A percentile compares a stretch with the other conserved stretches of the same genome.
phyloP scores from a whole-genome alignment of 208 protist genomes.

The Leishmania lainsoni region DNA sequence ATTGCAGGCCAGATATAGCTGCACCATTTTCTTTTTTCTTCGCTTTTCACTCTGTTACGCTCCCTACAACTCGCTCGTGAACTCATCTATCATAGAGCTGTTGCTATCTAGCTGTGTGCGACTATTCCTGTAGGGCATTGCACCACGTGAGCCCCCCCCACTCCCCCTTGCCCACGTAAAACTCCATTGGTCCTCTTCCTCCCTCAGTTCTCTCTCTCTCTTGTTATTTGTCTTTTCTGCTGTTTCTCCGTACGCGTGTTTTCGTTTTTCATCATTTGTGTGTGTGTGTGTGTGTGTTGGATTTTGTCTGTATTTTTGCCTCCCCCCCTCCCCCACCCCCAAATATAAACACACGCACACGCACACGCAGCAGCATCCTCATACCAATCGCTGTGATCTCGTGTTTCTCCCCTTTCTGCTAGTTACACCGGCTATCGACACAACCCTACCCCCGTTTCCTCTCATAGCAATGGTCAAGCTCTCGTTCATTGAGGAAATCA shows the following conservation, averaged over 20 bases:
- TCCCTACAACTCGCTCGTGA: not conserved
- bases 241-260: not conserved
- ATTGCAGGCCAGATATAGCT: not conserved
- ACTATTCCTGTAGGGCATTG: not conserved
- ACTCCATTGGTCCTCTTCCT: not conserved
- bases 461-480: slow-evolving; percentile 65
- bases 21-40: not conserved
- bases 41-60: not conserved
- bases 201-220: not conserved
- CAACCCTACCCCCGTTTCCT: not conserved
- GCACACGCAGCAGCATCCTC: not conserved
- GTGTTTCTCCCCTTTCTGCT: not conserved
- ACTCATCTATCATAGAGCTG: not conserved
- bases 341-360: not conserved
- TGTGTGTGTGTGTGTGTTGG: not conserved
- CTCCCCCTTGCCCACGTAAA: not conserved
- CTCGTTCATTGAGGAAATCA: slow-evolving; percentile 71
- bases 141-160: not conserved
- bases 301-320: not conserved
- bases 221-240: not conserved
- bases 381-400: not conserved
- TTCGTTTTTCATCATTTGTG: not conserved
- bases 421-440: not conserved
- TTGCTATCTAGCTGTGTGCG: not conserved
- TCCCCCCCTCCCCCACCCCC: not conserved